phyloP scores from a whole-genome alignment of 139 green algal species.

The Micractinium sp. region DNA sequence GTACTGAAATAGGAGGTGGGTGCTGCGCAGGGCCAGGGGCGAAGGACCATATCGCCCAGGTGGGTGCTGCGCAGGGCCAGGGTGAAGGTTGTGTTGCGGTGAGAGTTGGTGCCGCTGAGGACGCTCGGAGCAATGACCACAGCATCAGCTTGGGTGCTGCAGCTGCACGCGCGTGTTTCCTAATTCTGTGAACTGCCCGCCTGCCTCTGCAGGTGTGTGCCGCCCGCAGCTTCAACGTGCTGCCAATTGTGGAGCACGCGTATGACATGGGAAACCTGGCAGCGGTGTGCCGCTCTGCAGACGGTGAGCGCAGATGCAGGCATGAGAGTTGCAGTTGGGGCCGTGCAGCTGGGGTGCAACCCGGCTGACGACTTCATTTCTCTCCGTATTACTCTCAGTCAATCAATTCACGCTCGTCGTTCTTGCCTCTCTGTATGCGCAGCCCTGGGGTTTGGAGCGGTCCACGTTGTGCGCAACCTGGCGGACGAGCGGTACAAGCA shows the following conservation, averaged over 20 bases:
- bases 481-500: constrained; percentile 33
- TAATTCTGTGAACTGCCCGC: neutral
- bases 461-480: constrained; percentile 66
- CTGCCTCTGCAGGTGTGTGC: neutral
- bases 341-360: neutral
- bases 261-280: constrained; percentile 86
- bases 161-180: neutral
- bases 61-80: neutral
- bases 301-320: constrained; percentile 54
- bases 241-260: constrained; percentile 60
- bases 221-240: constrained; percentile 53
- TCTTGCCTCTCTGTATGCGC: neutral
- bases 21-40: neutral
- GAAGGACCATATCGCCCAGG: neutral
- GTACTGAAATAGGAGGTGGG: too few species aligned
- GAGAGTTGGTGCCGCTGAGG: too few species aligned
- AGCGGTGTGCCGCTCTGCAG: constrained; percentile 72
- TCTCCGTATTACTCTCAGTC: too few species aligned
- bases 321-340: too few species aligned
- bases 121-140: neutral
- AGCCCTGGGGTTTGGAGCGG: constrained; percentile 72
- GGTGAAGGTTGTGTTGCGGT: too few species aligned
- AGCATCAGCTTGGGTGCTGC: neutral
- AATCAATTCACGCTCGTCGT: neutral
- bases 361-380: too few species aligned